Conservation (phyloP, 441 rosid species). For the Adansonia rubrostipa region DNA sequence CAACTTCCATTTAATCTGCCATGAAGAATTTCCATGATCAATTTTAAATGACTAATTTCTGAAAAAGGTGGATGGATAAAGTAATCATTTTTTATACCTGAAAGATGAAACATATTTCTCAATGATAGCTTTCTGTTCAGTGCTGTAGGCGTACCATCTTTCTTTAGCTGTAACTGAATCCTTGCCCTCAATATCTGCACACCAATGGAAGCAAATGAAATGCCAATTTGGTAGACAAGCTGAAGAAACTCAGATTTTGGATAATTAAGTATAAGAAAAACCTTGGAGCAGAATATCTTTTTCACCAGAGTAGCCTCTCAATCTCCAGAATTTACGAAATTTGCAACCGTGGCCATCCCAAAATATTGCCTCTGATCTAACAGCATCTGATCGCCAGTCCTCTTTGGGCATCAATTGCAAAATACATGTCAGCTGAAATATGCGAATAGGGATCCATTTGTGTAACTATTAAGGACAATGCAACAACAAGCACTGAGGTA, state of each 20-base stretch:
- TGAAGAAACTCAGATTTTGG: not conserved
- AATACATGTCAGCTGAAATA: not conserved
- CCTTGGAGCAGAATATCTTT: constrained; percentile 34
- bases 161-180: constrained; percentile 23
- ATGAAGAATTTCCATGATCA: not conserved
- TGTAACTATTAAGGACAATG: not conserved
- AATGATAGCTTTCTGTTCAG: constrained; percentile 25
- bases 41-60: not conserved
- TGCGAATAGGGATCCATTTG: not conserved
- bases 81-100: constrained; percentile 16
- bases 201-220: not conserved
- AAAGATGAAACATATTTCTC: constrained; percentile 31
- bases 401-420: constrained; percentile 8
- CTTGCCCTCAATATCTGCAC: constrained; percentile 27
- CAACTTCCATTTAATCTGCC: not conserved
- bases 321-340: constrained; percentile 28
- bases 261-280: not conserved
- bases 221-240: not conserved
- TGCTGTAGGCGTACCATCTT: constrained; percentile 27
- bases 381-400: constrained; percentile 23
- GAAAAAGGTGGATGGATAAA: not conserved
- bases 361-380: constrained; percentile 32
- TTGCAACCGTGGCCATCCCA: constrained; percentile 21
- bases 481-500: not conserved
- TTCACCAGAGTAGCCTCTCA: constrained; percentile 26